These are phyloP conservation scores for Boletus sensibilis DNA, from an alignment of 768 basidiomycete species.

Conservation along the genomic window DNA sequence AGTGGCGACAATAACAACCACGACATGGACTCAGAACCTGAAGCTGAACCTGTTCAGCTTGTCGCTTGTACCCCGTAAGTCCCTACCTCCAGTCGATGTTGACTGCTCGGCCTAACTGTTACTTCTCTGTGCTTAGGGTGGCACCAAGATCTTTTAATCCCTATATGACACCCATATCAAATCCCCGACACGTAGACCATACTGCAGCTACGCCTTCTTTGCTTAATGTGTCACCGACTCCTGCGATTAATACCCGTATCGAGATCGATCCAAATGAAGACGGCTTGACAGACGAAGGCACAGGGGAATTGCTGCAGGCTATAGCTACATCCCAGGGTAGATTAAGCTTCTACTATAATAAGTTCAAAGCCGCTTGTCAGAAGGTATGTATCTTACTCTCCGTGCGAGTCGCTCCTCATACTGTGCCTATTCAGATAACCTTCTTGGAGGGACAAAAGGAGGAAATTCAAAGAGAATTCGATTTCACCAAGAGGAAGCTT, in stretches of 20 bases:
- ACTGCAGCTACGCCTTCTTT: neutral
- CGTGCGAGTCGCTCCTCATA: neutral
- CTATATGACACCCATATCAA: slow-evolving; percentile 28
- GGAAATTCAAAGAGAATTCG: slow-evolving; percentile 15
- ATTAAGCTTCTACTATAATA: slow-evolving; percentile 9
- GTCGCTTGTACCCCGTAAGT: slow-evolving; percentile 23
- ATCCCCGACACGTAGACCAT: slow-evolving; percentile 15
- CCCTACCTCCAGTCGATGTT: neutral
- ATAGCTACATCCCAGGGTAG: slow-evolving; percentile 18
- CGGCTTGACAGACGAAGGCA: neutral
- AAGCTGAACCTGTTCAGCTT: neutral
- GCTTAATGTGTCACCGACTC: slow-evolving; percentile 6
- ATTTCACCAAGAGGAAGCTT: slow-evolving; percentile 16
- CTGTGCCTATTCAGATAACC: slow-evolving; percentile 6
- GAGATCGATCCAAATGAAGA: neutral
- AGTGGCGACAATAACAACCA: neutral
- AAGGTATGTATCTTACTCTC: slow-evolving; percentile 5
- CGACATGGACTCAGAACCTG: neutral
- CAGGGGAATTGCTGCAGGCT: slow-evolving; percentile 13
- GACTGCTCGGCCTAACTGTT: neutral
- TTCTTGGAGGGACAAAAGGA: slow-evolving; percentile 17
- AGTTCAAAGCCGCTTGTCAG: slow-evolving; percentile 11
- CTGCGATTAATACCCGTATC: neutral
- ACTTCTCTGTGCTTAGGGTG: slow-evolving; percentile 2
- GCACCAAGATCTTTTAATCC: slow-evolving; percentile 21